Evolutionary conservation across 805 yeast genomes (phyloP).

Genomic region (Hermanozyma aechmeae): DNA sequence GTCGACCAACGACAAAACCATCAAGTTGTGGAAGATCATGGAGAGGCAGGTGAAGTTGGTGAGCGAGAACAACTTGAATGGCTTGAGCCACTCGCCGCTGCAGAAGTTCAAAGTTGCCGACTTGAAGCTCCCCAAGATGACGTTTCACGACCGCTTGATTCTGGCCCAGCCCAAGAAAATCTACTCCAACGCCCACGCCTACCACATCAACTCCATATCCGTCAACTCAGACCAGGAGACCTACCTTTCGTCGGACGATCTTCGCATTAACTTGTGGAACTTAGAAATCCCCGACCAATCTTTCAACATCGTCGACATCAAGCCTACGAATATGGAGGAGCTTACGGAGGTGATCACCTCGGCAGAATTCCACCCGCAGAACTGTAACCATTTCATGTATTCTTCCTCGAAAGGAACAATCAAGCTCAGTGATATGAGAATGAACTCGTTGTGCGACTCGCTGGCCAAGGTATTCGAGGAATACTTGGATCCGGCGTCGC

Average conservation of each 20-base stretch:
- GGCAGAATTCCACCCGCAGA: slow-evolving; percentile 90
- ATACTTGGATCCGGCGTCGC: slow-evolving; percentile 83
- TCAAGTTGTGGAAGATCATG: slow-evolving; percentile 92
- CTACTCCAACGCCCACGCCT: slow-evolving; percentile 94
- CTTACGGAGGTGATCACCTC: slow-evolving; percentile 94
- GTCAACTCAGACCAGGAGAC: slow-evolving; percentile 96
- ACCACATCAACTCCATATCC: slow-evolving; percentile 93
- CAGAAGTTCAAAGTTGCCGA: slow-evolving; percentile 22
- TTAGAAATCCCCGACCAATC: slow-evolving; percentile 88
- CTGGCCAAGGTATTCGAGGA: slow-evolving; percentile 88
- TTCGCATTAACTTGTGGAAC: slow-evolving; percentile 94
- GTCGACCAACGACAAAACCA: slow-evolving; percentile 95
- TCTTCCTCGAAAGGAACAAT: slow-evolving; percentile 93
- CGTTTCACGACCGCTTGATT: slow-evolving; percentile 90
- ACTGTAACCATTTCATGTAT: slow-evolving; percentile 92
- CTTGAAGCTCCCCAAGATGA: slow-evolving; percentile 75
- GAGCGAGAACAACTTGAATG: slow-evolving; percentile 69
- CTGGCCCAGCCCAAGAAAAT: slow-evolving; percentile 91
- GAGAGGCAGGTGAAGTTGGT: slow-evolving; percentile 90
- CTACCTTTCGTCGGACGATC: slow-evolving; percentile 84
- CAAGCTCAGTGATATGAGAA: slow-evolving; percentile 93
- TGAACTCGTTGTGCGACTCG: slow-evolving; percentile 85
- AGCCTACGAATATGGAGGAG: slow-evolving; percentile 98
- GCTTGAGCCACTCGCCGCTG: slow-evolving; percentile 13
- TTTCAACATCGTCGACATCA: slow-evolving; percentile 94